phyloP scores from a whole-genome alignment of 2,329 filamentous ascomycete species.

The Juglanconis oblonga region DNA sequence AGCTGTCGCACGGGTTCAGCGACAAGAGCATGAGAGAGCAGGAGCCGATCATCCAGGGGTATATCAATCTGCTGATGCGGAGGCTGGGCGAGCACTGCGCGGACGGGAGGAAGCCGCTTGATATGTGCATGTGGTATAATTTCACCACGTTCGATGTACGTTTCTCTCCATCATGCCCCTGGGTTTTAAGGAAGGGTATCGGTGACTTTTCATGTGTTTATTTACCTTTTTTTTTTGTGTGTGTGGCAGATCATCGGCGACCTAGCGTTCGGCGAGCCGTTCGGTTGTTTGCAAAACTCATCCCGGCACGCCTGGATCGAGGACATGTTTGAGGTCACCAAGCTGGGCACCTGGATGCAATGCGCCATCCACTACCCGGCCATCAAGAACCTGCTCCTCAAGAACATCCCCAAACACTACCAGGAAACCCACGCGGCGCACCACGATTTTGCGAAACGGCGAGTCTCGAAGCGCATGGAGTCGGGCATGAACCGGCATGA shows the following conservation, averaged over 20 bases:
- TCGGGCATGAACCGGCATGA: not conserved
- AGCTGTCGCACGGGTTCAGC: slow-evolving; percentile 21
- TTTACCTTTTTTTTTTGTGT: not conserved
- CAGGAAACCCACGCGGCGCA: too few relatives aligned
- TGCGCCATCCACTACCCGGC: not conserved
- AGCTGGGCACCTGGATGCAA: not conserved
- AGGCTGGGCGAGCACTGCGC: slow-evolving; percentile 9
- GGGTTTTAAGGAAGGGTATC: too few relatives aligned
- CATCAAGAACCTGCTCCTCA: not conserved
- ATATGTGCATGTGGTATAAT: slow-evolving; percentile 24
- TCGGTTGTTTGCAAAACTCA: not conserved
- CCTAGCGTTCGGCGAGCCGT: slow-evolving; percentile 6
- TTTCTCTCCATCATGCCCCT: not conserved
- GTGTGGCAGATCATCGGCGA: slow-evolving; percentile 1
- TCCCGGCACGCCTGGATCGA: slow-evolving; percentile 7
- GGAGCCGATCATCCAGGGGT: slow-evolving; percentile 17
- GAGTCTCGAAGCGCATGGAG: not conserved
- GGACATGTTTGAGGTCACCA: slow-evolving; percentile 18
- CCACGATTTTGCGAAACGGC: not conserved
- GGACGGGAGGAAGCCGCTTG: slow-evolving; percentile 15
- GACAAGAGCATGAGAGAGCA: slow-evolving; percentile 19
- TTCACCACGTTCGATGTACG: slow-evolving; percentile 26
- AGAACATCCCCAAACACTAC: not conserved
- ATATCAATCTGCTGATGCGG: slow-evolving; percentile 19
- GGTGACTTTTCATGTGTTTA: not conserved